Percentiles rank a stretch among this genome's conserved stretches.
These are phyloP conservation scores for Thermomucor indicae-seudaticae DNA, from an alignment of 371 early-diverging fungal genomes.

Conservation along the genomic window DNA sequence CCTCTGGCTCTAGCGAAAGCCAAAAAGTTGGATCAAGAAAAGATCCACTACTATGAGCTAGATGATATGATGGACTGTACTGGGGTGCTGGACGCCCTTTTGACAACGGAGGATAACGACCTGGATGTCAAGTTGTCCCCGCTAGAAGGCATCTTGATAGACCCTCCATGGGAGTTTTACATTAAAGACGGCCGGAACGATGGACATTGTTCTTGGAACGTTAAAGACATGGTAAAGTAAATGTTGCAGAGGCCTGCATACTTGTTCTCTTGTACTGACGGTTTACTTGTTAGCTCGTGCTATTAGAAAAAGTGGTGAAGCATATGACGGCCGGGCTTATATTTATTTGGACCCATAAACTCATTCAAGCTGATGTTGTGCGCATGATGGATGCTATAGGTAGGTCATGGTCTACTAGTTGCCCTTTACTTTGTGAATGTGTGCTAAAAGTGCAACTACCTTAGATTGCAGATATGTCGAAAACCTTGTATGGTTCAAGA, in stretches of 20 bases:
- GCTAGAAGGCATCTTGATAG: slow-evolving; percentile 55
- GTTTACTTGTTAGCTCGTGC: slow-evolving; percentile 15
- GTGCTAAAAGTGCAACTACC: background rate
- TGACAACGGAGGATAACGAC: background rate
- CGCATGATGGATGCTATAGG: slow-evolving; percentile 53
- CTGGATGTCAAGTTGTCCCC: slow-evolving; percentile 8
- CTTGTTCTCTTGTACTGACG: background rate
- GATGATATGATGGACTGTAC: slow-evolving; percentile 28
- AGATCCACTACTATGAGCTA: slow-evolving; percentile 17
- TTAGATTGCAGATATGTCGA: slow-evolving; percentile 63
- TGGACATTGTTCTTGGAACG: slow-evolving; percentile 38
- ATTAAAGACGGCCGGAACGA: slow-evolving; percentile 52
- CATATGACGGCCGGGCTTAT: slow-evolving; percentile 55
- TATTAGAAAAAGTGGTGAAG: slow-evolving; percentile 44
- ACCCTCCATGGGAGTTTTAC: slow-evolving; percentile 64
- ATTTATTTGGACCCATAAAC: slow-evolving; percentile 62
- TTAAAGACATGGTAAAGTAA: slow-evolving; percentile 29
- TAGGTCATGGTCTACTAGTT: too few species aligned
- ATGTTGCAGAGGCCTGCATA: slow-evolving; percentile 14
- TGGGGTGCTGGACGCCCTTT: slow-evolving; percentile 15
- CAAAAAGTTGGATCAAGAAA: background rate
- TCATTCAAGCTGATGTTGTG: slow-evolving; percentile 55
- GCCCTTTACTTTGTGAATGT: too few species aligned
- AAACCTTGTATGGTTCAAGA: slow-evolving; percentile 66
- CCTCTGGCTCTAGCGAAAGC: slow-evolving; percentile 7